These are phyloP conservation scores for Chiua sp. DNA, from an alignment of 1,284 basidiomycete genomes.

Conservation along the genomic window DNA sequence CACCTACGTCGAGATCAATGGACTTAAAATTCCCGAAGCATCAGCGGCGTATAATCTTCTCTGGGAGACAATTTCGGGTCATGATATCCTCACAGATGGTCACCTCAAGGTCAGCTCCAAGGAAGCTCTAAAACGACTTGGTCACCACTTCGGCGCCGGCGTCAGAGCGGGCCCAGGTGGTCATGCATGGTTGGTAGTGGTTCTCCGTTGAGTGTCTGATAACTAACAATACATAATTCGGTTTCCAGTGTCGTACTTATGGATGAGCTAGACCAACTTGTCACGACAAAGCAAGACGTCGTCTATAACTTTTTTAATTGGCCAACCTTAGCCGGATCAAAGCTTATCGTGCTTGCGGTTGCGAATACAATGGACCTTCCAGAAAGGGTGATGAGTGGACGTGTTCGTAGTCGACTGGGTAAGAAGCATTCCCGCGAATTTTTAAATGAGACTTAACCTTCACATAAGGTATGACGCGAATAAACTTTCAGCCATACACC, in stretches of 20 bases:
- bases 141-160: conserved; percentile 62
- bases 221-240: background rate
- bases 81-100: conserved; percentile 65
- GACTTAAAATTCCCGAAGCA: conserved; percentile 90
- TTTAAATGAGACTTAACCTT: conserved; percentile 4
- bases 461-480: conserved; percentile 85
- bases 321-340: conserved; percentile 89
- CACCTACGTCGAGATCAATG: conserved; percentile 98
- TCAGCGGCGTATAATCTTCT: conserved; percentile 86
- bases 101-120: conserved; percentile 71
- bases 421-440: conserved; percentile 28
- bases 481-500: conserved; percentile 94
- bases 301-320: conserved; percentile 99
- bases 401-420: conserved; percentile 94
- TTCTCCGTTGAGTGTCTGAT: background rate
- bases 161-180: conserved; percentile 64
- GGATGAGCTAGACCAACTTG: conserved; percentile 97
- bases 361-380: conserved; percentile 99
- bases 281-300: conserved; percentile 96
- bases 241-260: conserved; percentile 86
- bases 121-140: conserved; percentile 72
- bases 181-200: conserved; percentile 66
- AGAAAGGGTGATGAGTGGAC: conserved; percentile 90
- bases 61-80: conserved; percentile 88
- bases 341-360: conserved; percentile 94